phyloP scores from a whole-genome alignment of 2,329 filamentous ascomycete species.

The Curvularia eragrostidis region DNA sequence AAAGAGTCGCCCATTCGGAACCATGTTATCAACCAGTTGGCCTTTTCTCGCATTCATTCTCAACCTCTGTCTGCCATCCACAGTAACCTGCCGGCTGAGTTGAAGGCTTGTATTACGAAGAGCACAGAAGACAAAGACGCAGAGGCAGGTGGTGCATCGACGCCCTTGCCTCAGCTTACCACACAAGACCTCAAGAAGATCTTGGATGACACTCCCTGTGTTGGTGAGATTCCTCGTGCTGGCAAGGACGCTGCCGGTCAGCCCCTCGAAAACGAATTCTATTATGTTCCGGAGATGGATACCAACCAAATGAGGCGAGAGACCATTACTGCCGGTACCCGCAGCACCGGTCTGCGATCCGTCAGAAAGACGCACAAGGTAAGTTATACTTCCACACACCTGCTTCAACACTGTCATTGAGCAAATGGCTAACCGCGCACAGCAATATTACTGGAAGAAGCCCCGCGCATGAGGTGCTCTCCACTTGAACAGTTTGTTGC shows the following conservation, averaged over 20 bases:
- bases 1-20: conserved; percentile 67
- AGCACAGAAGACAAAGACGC: conserved; percentile 28
- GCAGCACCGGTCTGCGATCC: conserved; percentile 85
- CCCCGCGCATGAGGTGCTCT: conserved; percentile 51
- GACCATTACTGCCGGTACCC: conserved; percentile 82
- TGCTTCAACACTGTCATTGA: neutral
- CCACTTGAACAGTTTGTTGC: neutral
- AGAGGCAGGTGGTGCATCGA: conserved; percentile 27
- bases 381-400: conserved; percentile 35
- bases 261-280: conserved; percentile 92
- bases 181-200: conserved; percentile 68
- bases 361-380: conserved; percentile 99
- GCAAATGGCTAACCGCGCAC: conserved; percentile 18
- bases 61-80: conserved; percentile 90
- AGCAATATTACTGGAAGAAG: conserved; percentile 78
- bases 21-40: conserved; percentile 93
- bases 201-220: conserved; percentile 75
- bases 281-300: conserved; percentile 91
- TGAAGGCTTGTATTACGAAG: conserved; percentile 49
- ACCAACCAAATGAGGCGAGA: conserved; percentile 77
- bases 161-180: conserved; percentile 39
- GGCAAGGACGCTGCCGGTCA: conserved; percentile 97
- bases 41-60: conserved; percentile 90
- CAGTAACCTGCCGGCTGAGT: conserved; percentile 76
- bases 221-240: conserved; percentile 86